Percentiles rank a stretch among this genome's conserved stretches.
These are phyloP conservation scores for Colletotrichum tropicicola DNA, from an alignment of 2,329 filamentous ascomycete species.

Conservation along the genomic window DNA sequence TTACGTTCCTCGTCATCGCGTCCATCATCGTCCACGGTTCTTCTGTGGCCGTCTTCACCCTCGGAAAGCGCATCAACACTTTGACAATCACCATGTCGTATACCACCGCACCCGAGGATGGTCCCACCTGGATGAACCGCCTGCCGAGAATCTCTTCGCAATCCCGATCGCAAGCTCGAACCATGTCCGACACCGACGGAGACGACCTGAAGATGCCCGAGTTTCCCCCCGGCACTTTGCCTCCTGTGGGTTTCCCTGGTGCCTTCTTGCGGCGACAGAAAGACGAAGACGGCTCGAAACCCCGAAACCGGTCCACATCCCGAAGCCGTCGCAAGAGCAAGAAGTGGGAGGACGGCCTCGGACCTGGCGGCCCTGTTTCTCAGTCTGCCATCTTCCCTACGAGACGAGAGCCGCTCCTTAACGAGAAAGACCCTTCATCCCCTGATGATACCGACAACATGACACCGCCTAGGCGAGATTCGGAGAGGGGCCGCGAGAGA, in stretches of 20 bases:
- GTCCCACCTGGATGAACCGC: conserved; percentile 93
- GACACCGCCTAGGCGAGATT: conserved; percentile 1
- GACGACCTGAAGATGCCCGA: conserved; percentile 69
- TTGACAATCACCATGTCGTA: conserved; percentile 96
- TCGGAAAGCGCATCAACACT: conserved; percentile 98
- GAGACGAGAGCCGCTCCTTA: conserved; percentile 43
- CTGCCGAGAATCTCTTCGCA: conserved; percentile 76
- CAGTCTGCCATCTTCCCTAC: conserved; percentile 88
- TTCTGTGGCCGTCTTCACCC: conserved; percentile 96
- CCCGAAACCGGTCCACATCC: conserved; percentile 56
- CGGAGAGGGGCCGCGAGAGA: conserved; percentile 14
- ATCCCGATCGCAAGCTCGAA: conserved; percentile 84
- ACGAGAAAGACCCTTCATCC: conserved; percentile 36
- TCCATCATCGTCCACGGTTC: conserved; percentile 97
- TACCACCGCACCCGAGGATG: conserved; percentile 87
- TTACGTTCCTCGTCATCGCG: conserved; percentile 90
- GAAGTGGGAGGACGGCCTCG: conserved; percentile 76
- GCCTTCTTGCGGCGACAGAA: conserved; percentile 85
- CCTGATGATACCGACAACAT: conserved; percentile 33
- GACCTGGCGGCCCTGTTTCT: conserved; percentile 86
- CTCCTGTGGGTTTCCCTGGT: conserved; percentile 75
- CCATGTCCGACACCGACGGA: conserved; percentile 81
- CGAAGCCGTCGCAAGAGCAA: conserved; percentile 70
- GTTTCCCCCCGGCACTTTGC: conserved; percentile 75
- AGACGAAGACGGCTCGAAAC: conserved; percentile 73